phyloP scores from a whole-genome alignment of 2,329 filamentous ascomycete species.

The Lecanoromycetidae sp. region DNA sequence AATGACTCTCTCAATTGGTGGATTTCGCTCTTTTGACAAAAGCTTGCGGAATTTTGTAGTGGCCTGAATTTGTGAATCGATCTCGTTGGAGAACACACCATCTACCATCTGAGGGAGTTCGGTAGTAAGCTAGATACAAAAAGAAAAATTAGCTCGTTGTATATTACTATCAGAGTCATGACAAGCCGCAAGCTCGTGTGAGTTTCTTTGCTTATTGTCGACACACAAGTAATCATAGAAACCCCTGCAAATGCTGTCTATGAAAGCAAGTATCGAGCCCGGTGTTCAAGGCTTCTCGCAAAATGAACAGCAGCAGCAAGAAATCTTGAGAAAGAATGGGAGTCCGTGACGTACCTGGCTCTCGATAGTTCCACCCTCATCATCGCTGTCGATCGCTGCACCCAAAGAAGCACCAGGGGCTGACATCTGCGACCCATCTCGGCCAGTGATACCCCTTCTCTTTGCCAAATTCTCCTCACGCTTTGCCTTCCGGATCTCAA shows the following conservation, averaged over 20 bases:
- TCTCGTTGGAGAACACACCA: constrained; percentile 97
- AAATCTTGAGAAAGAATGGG: not conserved
- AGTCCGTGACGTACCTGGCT: constrained; percentile 68
- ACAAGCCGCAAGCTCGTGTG: too few species aligned
- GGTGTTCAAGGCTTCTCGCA: too few species aligned
- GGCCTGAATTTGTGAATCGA: constrained; percentile 91
- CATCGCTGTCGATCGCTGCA: constrained; percentile 88
- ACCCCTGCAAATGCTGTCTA: too few species aligned
- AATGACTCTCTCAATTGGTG: constrained; percentile 97
- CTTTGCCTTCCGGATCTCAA: constrained; percentile 97
- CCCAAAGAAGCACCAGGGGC: constrained; percentile 70
- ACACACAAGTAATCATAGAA: too few species aligned
- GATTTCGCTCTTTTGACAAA: constrained; percentile 96
- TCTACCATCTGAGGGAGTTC: constrained; percentile 97
- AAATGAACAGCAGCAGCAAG: not conserved
- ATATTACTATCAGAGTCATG: not conserved
- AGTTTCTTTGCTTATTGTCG: too few species aligned
- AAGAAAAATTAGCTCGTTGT: not conserved
- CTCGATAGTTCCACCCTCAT: constrained; percentile 90
- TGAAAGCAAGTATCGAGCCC: too few species aligned
- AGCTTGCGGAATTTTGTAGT: constrained; percentile 98
- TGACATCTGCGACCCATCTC: constrained; percentile 50
- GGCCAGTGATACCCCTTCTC: constrained; percentile 80
- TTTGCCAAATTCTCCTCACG: constrained; percentile 98
- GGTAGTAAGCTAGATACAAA: constrained; percentile 63